Evolutionary conservation across 805 yeast genomes (phyloP), one percentile per base, ranked within the genome.

Genomic region (Lipomyces starkeyi): DNA sequence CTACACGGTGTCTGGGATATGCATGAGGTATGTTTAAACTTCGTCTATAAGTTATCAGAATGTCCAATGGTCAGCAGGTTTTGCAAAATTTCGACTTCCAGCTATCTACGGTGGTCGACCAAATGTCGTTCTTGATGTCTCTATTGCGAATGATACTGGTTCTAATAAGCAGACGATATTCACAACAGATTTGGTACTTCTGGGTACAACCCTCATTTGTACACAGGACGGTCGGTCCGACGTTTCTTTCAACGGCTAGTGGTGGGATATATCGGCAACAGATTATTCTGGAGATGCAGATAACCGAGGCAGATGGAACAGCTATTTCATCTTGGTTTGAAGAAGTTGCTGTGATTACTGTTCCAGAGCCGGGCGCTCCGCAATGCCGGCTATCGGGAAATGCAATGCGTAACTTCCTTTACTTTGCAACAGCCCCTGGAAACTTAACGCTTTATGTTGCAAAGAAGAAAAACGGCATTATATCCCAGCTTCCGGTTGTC

Each of bases 241-340:
- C 53, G 13, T 47, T 47, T 47, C 25, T 47, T 20, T 47, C 53
- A 47, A 47, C 53, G 3, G 53, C 53, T 47, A n/a, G 25, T 47
- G 53, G 53, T 47, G 53, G 53, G 25, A 47, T 47, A 47, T 47
- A 47, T 47, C 53, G 53, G 20, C 25, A 47, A 47, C 53, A 20
- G 53, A 47, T 47, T 47, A 11, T 47, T 47, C 53, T 47, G 53
- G 53, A 47, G 25, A 47, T 47, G 53, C 53, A 47, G 53, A 47
- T 47, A 47, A 47, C 53, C 53, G 25, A 47, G 53, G 53, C 53
- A 47, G 53, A 47, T 47, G 20, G 53, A 25, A 25, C 27, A 25
- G 27, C 27, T 25, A 25, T 25, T 25, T 25, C 27, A 25, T 25
- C 27, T 25, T 25, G 27, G 27, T 25, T 25, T 25, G 27, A 25